phyloP scores from a whole-genome alignment of 441 rosid genomes.

The Syzygium malaccense region DNA sequence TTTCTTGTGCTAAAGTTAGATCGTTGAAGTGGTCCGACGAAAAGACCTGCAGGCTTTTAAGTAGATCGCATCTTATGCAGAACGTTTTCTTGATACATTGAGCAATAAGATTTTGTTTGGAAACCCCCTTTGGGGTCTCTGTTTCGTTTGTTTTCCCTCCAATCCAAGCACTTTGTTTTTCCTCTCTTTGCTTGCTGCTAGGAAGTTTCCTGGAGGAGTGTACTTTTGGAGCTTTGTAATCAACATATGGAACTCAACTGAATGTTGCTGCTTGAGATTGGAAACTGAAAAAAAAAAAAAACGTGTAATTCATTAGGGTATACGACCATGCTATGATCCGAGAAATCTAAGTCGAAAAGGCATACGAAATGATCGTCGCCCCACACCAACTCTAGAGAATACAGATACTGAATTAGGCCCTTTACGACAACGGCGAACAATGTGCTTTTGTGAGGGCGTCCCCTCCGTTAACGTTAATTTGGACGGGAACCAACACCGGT shows the following conservation, averaged over 20 bases:
- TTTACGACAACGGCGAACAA: neutral
- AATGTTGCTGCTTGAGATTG: neutral
- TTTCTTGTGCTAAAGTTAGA: neutral
- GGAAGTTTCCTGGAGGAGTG: conserved; percentile 32
- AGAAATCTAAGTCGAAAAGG: neutral
- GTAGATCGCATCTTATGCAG: neutral
- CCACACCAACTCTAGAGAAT: neutral
- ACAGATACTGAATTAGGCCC: neutral
- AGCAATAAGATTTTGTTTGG: neutral
- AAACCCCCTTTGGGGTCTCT: neutral
- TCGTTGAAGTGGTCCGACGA: neutral
- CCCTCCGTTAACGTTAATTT: neutral
- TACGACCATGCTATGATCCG: neutral
- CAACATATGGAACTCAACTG: neutral
- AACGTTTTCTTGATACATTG: neutral
- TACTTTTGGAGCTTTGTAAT: conserved; percentile 1
- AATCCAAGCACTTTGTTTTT: neutral
- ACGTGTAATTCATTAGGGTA: neutral
- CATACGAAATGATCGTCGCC: neutral
- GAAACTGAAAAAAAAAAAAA: neutral
- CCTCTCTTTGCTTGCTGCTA: neutral
- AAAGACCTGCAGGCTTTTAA: neutral
- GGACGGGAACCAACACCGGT: neutral
- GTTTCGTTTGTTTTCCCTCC: neutral
- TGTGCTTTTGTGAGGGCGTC: neutral